Evolutionary conservation across 495 filamentous ascomycete genomes (phyloP).

Genomic region (Aspergillus wentii): DNA sequence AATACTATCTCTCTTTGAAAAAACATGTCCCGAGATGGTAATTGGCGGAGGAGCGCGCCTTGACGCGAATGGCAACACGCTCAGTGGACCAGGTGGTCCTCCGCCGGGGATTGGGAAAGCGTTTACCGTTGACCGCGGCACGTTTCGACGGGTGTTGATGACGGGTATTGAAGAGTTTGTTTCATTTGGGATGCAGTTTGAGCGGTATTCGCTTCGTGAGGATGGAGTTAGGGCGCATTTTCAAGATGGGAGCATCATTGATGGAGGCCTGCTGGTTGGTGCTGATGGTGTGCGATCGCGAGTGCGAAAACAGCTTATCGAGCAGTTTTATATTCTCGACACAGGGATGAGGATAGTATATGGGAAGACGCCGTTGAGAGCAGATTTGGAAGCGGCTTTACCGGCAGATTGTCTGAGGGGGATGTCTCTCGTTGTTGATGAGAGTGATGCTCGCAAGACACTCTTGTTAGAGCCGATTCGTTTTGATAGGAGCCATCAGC

Average conservation of each 20-base stretch:
- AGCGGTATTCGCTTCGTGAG: conserved; percentile 23
- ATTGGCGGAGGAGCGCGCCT: conserved; percentile 11
- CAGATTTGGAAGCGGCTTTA: conserved; percentile 10
- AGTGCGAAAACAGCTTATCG: conserved; percentile 38
- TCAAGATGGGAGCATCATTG: conserved; percentile 26
- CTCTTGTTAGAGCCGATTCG: conserved; percentile 30
- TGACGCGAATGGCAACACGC: conserved; percentile 2
- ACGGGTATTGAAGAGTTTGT: conserved; percentile 28
- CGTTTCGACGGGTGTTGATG: conserved; percentile 22
- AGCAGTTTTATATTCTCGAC: conserved; percentile 33
- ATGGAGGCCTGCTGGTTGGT: conserved; percentile 38
- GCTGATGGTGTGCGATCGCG: conserved; percentile 39
- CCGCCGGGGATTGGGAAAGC: no score
- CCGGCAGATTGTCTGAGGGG: no score
- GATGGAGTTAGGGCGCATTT: conserved; percentile 31
- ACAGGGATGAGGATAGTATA: conserved; percentile 38
- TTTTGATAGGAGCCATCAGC: conserved; percentile 17
- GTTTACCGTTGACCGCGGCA: conserved; percentile 23
- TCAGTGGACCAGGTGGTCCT: no score
- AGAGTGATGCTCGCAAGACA: conserved; percentile 23
- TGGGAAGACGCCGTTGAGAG: conserved; percentile 17
- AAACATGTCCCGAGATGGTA: conserved; percentile 47
- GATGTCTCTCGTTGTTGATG: no score
- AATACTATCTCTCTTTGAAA: conserved; percentile 44
- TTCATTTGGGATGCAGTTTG: conserved; percentile 37